Evolutionary conservation across 306 rosid genomes (phyloP), one percentile per base, ranked within the genome.

Genomic region (Begonia peltatifolia): DNA sequence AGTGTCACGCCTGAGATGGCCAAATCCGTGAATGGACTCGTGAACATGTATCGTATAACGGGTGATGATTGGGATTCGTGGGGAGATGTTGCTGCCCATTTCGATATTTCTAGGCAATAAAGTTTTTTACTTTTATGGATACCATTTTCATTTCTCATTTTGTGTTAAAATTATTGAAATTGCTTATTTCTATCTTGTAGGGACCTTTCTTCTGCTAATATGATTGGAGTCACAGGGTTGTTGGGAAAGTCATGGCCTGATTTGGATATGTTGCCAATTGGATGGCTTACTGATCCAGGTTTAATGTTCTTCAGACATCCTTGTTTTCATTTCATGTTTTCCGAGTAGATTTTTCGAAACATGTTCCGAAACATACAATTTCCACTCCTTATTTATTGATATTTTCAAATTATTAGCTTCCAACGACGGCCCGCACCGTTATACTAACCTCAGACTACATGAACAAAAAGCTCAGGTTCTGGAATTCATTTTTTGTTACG

Each of bases 1-100:
- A 63, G 77, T 41, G 94, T 56, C 52, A 82, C 94, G 47, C 93
- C 94, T 47, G 75, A 73, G 22, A 77, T 90, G 84, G 95, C 95
- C 62, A 71, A 79, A 74, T 74, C 42, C 35, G 80, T 86, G 44
- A 79, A 67, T 63, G 79, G 84, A 60, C 60, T 86, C 49, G 95
- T 64, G 54, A 90, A 90, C 78, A 72, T 90, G 99, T 90, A 86
- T 64, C 74, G 95, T 47, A 68, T 86, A 76, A 83, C 99, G 35
- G 99, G 88, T 54, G 99, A 90, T 75, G 99, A 90, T 50, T 90
- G 99, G 99, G 99, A 90, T 75, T 14, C 50, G 0, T 90, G 99
- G 94, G 55, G 0, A 0, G 93, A 86, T 65, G 85, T 90, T 46
- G 56, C 3, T 25, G 46, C 82, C 38, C 99, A 90, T 76, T 90